phyloP scores from a whole-genome alignment of 345 rosid genomes.

The Brassica incana region DNA sequence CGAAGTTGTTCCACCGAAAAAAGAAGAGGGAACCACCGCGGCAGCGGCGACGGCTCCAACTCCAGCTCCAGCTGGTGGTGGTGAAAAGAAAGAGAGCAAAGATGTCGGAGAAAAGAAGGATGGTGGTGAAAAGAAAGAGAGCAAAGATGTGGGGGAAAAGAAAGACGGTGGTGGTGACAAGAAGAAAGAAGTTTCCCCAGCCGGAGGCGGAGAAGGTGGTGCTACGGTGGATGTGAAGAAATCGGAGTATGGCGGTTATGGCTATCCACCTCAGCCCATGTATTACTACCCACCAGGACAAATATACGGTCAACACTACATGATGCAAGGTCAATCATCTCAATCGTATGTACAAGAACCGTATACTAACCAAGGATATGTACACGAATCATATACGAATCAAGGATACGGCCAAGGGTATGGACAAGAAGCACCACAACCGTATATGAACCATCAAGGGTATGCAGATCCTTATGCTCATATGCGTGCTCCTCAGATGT shows the following conservation, averaged over 20 bases:
- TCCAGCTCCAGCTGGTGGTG: slow-evolving; percentile 27
- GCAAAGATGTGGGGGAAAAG: too few species aligned
- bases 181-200: slow-evolving; percentile 34
- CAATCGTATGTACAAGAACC: slow-evolving; percentile 41
- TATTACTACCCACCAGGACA: slow-evolving; percentile 51
- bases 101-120: slow-evolving; percentile 33
- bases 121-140: slow-evolving; percentile 2
- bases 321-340: slow-evolving; percentile 40
- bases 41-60: background rate
- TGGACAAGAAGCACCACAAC: slow-evolving; percentile 24
- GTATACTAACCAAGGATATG: slow-evolving; percentile 18
- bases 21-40: slow-evolving; percentile 28
- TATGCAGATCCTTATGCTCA: slow-evolving; percentile 43
- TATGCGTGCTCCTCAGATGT: slow-evolving; percentile 65
- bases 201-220: slow-evolving; percentile 38
- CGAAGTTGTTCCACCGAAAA: slow-evolving; percentile 62
- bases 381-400: background rate
- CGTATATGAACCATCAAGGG: slow-evolving; percentile 35
- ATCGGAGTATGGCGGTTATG: slow-evolving; percentile 47
- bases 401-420: slow-evolving; percentile 30
- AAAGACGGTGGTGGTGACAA: slow-evolving; percentile 15
- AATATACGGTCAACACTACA: slow-evolving; percentile 40
- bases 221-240: slow-evolving; percentile 55
- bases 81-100: slow-evolving; percentile 44
- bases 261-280: slow-evolving; percentile 44